Evolutionary conservation across 805 yeast genomes (phyloP).

Genomic region (Lipomyces kockii): DNA sequence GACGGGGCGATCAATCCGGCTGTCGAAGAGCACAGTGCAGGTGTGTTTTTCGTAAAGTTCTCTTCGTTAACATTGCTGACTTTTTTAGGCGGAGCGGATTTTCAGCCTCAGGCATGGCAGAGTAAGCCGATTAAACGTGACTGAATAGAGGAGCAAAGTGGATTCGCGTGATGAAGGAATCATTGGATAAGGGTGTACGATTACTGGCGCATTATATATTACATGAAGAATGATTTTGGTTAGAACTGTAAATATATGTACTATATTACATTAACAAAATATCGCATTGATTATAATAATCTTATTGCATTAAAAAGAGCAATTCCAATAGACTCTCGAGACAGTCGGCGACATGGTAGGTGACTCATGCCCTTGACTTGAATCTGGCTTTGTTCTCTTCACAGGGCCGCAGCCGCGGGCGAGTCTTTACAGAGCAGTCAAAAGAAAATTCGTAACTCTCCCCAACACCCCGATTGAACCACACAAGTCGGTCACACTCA

Average conservation of each 20-base stretch:
- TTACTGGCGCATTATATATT: background rate
- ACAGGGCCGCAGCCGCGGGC: too few species aligned
- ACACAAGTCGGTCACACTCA: background rate
- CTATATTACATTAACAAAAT: background rate
- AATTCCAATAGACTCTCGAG: too few species aligned
- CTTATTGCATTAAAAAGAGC: background rate
- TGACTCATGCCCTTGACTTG: background rate
- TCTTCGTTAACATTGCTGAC: background rate
- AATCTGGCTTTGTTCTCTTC: too few species aligned
- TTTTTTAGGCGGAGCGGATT: conserved; percentile 6
- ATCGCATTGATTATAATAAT: background rate
- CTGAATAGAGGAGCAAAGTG: background rate
- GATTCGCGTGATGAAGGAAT: background rate
- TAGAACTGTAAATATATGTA: background rate
- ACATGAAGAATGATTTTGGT: background rate
- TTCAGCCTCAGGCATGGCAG: conserved; percentile 22
- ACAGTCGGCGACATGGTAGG: background rate
- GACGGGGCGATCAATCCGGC: background rate
- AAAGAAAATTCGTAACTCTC: background rate
- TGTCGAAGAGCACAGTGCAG: background rate
- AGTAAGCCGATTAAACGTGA: conserved; percentile 17
- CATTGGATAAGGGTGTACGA: background rate
- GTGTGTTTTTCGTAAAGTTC: conserved; percentile 1
- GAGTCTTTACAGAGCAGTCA: too few species aligned
- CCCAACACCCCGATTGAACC: background rate